A percentile compares a stretch with the other conserved stretches of the same genome.
Conservation (phyloP, 495 filamentous ascomycete genomes). For the Aspergillus indologenus region DNA sequence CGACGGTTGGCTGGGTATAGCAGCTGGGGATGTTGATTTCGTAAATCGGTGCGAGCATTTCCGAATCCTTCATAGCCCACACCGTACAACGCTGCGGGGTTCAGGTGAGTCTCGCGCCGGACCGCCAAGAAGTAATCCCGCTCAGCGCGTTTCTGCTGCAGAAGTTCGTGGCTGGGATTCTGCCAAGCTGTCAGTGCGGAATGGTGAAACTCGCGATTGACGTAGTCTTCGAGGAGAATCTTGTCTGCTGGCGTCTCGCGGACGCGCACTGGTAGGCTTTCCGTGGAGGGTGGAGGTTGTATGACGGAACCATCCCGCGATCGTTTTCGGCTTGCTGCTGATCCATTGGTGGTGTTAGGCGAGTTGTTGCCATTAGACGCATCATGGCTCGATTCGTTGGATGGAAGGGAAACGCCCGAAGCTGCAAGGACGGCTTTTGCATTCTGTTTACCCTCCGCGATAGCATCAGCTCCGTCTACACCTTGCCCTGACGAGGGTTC, state of each 20-base stretch:
- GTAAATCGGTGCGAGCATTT: constrained; percentile 73
- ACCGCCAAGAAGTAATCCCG: constrained; percentile 49
- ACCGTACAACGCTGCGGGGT: constrained; percentile 67
- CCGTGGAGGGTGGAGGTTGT: constrained; percentile 28
- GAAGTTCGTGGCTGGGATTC: constrained; percentile 45
- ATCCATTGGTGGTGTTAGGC: constrained; percentile 41
- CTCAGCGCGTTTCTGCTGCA: constrained; percentile 53
- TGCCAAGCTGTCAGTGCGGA: constrained; percentile 48
- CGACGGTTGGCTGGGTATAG: constrained; percentile 73
- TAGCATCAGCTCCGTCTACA: constrained; percentile 38
- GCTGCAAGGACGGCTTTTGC: constrained; percentile 56
- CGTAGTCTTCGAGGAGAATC: constrained; percentile 70
- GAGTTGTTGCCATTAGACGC: constrained; percentile 29
- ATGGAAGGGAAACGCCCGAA: constrained; percentile 36
- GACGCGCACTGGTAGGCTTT: constrained; percentile 31
- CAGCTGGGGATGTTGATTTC: constrained; percentile 52
- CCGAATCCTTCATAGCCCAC: constrained; percentile 87
- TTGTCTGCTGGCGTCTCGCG: constrained; percentile 47
- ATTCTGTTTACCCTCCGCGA: constrained; percentile 56
- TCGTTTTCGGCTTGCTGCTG: constrained; percentile 51
- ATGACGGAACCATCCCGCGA: constrained; percentile 57
- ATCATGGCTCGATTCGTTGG: constrained; percentile 27
- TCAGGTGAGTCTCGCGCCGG: constrained; percentile 46
- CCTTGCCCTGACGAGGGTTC: constrained; percentile 23
- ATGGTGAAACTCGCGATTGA: constrained; percentile 72